These are phyloP conservation scores for Aspergillus sclerotiicarbonarius DNA, from an alignment of 495 filamentous ascomycete species.

Conservation along the genomic window DNA sequence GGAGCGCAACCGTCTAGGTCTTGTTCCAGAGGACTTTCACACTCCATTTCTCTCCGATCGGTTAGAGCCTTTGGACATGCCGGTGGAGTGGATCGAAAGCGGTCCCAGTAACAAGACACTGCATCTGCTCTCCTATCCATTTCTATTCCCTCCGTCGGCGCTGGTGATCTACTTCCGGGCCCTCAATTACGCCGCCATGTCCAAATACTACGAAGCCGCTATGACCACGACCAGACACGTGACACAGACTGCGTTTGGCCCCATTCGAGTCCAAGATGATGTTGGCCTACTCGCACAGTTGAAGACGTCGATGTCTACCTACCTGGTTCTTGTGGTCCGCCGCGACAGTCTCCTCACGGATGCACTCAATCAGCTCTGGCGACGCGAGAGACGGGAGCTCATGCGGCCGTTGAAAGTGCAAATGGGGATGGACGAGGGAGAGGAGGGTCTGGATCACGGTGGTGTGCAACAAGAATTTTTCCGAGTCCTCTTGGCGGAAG, in stretches of 20 bases:
- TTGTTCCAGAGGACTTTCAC: slow-evolving; percentile 66
- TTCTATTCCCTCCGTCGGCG: slow-evolving; percentile 69
- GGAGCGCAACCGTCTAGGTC: slow-evolving; percentile 58
- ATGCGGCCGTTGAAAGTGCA: slow-evolving; percentile 83
- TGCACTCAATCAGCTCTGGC: slow-evolving; percentile 85
- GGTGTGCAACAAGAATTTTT: slow-evolving; percentile 97
- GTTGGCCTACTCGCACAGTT: slow-evolving; percentile 59
- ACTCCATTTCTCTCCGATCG: slow-evolving; percentile 74
- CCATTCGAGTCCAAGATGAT: slow-evolving; percentile 40
- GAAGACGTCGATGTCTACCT: slow-evolving; percentile 62
- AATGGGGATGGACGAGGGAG: slow-evolving; percentile 74
- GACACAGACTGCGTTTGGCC: slow-evolving; percentile 53
- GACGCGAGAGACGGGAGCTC: slow-evolving; percentile 76
- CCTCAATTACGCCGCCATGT: slow-evolving; percentile 85
- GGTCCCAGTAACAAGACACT: slow-evolving; percentile 57
- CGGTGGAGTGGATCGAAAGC: slow-evolving; percentile 64
- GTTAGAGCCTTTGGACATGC: slow-evolving; percentile 73
- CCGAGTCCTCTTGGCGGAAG: slow-evolving; percentile 72
- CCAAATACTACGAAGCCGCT: slow-evolving; percentile 67
- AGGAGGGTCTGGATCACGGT: slow-evolving; percentile 89
- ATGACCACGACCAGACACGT: slow-evolving; percentile 61
- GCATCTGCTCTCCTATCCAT: slow-evolving; percentile 79
- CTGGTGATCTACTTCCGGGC: slow-evolving; percentile 83
- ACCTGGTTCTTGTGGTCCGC: slow-evolving; percentile 73
- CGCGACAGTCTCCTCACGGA: slow-evolving; percentile 70